Percentiles rank a stretch among this genome's conserved stretches.
Evolutionary conservation across 1,284 basidiomycete species (phyloP).

Genomic region (Anthracocystis setariae): DNA sequence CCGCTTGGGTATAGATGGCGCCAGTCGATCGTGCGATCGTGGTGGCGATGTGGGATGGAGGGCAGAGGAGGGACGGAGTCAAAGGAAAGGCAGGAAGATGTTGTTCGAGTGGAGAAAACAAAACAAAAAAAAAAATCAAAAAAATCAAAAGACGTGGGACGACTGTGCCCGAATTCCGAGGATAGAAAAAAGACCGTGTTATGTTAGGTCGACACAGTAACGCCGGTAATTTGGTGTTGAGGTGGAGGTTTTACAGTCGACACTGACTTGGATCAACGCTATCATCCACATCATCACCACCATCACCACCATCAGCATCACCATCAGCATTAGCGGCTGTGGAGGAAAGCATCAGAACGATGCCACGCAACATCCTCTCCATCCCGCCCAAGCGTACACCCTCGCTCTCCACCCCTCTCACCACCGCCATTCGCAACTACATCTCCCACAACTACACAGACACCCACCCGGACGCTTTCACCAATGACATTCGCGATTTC

Average conservation of each 20-base stretch:
- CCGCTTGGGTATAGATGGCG: too few relatives aligned
- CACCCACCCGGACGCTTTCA: constrained; percentile 89
- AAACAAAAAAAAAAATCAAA: too few relatives aligned
- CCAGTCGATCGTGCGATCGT: too few relatives aligned
- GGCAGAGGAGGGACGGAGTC: neutral
- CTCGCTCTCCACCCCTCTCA: constrained; percentile 38
- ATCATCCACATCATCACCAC: neutral
- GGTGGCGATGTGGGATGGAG: neutral
- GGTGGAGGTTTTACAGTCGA: constrained; percentile 28
- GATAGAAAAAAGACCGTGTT: neutral
- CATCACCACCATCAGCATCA: neutral
- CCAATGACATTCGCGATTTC: constrained; percentile 79
- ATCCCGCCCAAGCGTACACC: constrained; percentile 54
- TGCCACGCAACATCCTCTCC: constrained; percentile 60
- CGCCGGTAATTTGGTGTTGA: constrained; percentile 8
- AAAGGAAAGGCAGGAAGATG: neutral
- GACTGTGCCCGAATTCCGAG: constrained; percentile 19
- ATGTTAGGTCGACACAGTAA: too few relatives aligned
- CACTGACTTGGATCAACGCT: too few relatives aligned
- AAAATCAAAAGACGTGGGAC: too few relatives aligned
- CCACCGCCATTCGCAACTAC: constrained; percentile 74
- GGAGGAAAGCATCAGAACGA: constrained; percentile 3
- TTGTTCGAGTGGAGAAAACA: neutral
- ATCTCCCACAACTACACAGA: constrained; percentile 77
- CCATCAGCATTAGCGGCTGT: constrained; percentile 1